These are phyloP conservation scores for Monosporascus ibericus DNA, from an alignment of 2,329 filamentous ascomycete species.

Conservation along the genomic window DNA sequence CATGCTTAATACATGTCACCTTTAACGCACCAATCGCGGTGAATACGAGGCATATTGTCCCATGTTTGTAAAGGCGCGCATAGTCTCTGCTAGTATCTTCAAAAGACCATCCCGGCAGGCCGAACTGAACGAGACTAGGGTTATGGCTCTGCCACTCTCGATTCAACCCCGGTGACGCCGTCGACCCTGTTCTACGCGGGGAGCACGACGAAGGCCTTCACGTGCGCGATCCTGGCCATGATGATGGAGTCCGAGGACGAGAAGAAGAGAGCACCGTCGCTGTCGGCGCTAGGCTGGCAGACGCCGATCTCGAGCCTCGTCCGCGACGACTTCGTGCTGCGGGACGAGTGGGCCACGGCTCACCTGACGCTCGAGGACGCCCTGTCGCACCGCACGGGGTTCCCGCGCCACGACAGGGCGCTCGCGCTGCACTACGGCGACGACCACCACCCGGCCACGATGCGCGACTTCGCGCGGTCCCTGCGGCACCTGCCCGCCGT, in stretches of 20 bases:
- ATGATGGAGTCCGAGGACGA: slow-evolving; percentile 39
- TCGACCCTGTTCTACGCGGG: slow-evolving; percentile 48
- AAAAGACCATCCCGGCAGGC: no score
- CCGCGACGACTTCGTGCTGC: slow-evolving; percentile 42
- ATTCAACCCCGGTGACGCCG: slow-evolving; percentile 33
- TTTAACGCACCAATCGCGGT: no score
- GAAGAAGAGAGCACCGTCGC: slow-evolving; percentile 10
- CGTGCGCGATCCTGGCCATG: slow-evolving; percentile 40
- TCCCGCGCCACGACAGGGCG: slow-evolving; percentile 36
- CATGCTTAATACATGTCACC: no score
- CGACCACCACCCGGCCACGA: slow-evolving; percentile 22
- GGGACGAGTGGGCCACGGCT: slow-evolving; percentile 32
- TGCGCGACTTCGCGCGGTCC: slow-evolving; percentile 31
- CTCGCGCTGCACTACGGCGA: slow-evolving; percentile 24
- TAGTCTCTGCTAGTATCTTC: neutral
- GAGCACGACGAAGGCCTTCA: slow-evolving; percentile 50
- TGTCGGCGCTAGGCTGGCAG: slow-evolving; percentile 33
- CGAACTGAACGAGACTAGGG: slow-evolving; percentile 25
- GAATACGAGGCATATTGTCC: no score
- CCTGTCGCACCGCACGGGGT: slow-evolving; percentile 44
- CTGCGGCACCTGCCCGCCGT: slow-evolving; percentile 39
- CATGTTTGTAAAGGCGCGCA: no score
- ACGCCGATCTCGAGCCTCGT: slow-evolving; percentile 40
- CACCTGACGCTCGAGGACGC: slow-evolving; percentile 48
- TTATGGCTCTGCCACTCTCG: slow-evolving; percentile 33